Percentiles rank a stretch among this genome's conserved stretches.
These are phyloP conservation scores for Agrostemma githago DNA, from an alignment of 148 eudicot species.

Conservation along the genomic window DNA sequence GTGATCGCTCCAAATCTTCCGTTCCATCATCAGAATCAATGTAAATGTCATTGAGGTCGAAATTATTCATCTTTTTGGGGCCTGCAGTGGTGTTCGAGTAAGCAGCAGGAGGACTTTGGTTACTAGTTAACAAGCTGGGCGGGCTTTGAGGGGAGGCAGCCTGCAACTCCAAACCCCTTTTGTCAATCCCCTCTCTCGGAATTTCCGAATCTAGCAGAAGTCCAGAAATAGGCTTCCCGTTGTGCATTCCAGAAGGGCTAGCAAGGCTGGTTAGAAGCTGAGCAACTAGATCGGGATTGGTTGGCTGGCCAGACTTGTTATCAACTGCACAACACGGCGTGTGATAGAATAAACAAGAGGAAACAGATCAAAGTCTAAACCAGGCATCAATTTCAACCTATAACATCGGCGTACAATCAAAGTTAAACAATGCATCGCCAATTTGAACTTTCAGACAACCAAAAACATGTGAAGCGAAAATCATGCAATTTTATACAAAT, in stretches of 20 bases:
- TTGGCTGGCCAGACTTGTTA: conserved; percentile 41
- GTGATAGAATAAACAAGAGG: neutral
- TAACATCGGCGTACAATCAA: no score
- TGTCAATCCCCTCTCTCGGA: conserved; percentile 26
- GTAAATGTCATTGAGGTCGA: conserved; percentile 73
- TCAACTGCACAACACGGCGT: conserved; percentile 44
- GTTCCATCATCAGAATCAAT: conserved; percentile 63
- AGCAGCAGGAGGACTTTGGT: conserved; percentile 36
- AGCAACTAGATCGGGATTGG: conserved; percentile 52
- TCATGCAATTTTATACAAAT: no score
- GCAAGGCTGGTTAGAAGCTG: conserved; percentile 67
- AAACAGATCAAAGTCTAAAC: neutral
- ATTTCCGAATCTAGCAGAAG: conserved; percentile 35
- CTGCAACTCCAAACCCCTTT: conserved; percentile 22
- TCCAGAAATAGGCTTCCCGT: conserved; percentile 34
- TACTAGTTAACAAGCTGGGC: conserved; percentile 24
- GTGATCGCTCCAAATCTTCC: conserved; percentile 39
- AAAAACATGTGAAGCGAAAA: no score
- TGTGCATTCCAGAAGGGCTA: conserved; percentile 41
- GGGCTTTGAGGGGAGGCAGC: conserved; percentile 31
- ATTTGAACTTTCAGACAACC: no score
- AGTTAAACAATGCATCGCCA: no score
- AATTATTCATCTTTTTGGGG: conserved; percentile 38
- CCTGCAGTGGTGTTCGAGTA: conserved; percentile 31
- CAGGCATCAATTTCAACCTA: no score